Evolutionary conservation across 805 yeast genomes (phyloP).

Genomic region (Starmerella gropengiesseri): DNA sequence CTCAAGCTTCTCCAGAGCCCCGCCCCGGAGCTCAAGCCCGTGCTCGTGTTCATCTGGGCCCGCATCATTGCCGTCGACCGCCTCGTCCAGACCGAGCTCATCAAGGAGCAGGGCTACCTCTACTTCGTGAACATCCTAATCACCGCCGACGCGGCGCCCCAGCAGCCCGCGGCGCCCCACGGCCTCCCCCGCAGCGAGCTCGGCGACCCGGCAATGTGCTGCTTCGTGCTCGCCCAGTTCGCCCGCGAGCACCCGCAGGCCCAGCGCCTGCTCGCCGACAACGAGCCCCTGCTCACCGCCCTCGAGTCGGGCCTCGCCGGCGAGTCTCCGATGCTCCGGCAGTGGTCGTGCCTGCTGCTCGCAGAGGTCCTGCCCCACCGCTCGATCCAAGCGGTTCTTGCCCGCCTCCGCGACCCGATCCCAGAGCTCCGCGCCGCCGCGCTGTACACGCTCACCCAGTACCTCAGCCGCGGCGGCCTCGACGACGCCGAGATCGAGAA

Average conservation of each 20-base stretch:
- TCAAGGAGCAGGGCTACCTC: constrained; percentile 81
- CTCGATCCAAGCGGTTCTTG: constrained; percentile 36
- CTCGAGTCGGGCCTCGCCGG: constrained; percentile 49
- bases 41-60: constrained; percentile 93
- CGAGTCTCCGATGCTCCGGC: constrained; percentile 77
- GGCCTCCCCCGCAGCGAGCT: neutral
- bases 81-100: constrained; percentile 81
- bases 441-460: constrained; percentile 59
- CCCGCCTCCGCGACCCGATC: constrained; percentile 70
- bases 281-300: constrained; percentile 52
- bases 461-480: constrained; percentile 35
- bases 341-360: constrained; percentile 65
- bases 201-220: constrained; percentile 76
- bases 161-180: neutral
- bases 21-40: constrained; percentile 89
- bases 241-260: constrained; percentile 71
- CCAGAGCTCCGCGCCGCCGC: constrained; percentile 91
- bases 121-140: constrained; percentile 72
- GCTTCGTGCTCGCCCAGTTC: constrained; percentile 76
- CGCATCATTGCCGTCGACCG: constrained; percentile 91
- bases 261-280: constrained; percentile 64
- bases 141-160: neutral
- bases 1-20: constrained; percentile 83
- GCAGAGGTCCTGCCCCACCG: constrained; percentile 15
- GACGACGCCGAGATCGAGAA: constrained; percentile 25